Base-by-base conservation (phyloP, 257 asterid species). In the Forsythia viridissima region DNA sequence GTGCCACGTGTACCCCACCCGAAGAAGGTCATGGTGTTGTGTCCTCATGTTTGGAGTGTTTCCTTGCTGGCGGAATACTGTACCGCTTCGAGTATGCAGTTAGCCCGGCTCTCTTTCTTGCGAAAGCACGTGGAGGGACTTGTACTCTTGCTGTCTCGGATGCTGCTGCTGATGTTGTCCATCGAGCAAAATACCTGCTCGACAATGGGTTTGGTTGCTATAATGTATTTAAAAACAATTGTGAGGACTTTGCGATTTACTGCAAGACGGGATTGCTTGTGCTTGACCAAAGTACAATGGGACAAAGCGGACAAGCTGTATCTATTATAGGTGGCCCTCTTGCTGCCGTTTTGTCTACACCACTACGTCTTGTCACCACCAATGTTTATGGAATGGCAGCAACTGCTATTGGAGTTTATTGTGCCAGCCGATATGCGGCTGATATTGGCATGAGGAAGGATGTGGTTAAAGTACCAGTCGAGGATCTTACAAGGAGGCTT, bases 121-220 rank as follows among this genome's bases (percentile, higher is more conserved):
- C 97, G 16, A 92, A 92, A 84, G 98, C 97, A 5, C 92, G 99
- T 36, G 99, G 99, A 43, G 99, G 99, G 76, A 93, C 99, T 6
- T 92, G 97, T 72, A 91, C 98, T 21, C 90, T 93, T 20, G 98
- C 99, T 0, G 87, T 74, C 82, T 84, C 99, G 0, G 99, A 96
- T 37, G 66, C 86, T 3, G 83, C 76, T 20, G 92, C 89, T 7
- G 73, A 6, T 0, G 98, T 92, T 63, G 83, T 88, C 24, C 94
- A 89, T 72, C 93, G 99, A n/a, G 98, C 98, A 52, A 85, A 88
- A 38, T 90, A 83, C 91, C 91, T 96, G 34, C 91, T 92, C 6
- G 82, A 89, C 59, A 92, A 93, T 3, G 99, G 99, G 7, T 96
- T 96, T 34, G 97, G 98, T 15, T 84, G 96, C 87, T 93, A 96